phyloP scores from a whole-genome alignment of 345 rosid genomes.

The Eucalyptus erythrocorys region DNA sequence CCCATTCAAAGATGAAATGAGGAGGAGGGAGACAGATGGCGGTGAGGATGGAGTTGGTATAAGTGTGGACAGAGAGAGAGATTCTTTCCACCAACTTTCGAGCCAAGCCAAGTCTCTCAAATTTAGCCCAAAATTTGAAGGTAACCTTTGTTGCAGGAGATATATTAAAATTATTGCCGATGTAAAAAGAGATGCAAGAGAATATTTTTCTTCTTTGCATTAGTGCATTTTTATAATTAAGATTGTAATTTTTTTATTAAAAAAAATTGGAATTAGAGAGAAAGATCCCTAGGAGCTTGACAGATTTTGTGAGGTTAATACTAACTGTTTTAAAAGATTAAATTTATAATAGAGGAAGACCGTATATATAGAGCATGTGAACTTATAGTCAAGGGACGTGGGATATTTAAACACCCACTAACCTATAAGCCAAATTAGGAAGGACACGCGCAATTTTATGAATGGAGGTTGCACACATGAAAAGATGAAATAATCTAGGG shows the following conservation, averaged over 20 bases:
- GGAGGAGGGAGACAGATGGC: not conserved
- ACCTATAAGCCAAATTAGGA: not conserved
- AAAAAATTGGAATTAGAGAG: not conserved
- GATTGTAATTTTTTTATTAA: not conserved
- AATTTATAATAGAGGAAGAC: not conserved
- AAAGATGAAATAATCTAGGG: rapidly evolving
- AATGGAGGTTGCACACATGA: not conserved
- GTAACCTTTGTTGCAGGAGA: not conserved
- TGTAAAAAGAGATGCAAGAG: not conserved
- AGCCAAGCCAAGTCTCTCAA: not conserved
- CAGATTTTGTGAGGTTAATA: rapidly evolving
- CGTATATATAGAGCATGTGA: rapidly evolving
- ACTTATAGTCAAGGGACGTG: not conserved
- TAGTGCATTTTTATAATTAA: not conserved
- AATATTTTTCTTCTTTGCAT: not conserved
- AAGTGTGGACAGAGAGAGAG: not conserved
- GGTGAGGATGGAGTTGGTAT: not conserved
- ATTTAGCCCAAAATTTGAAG: not conserved
- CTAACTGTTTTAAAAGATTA: not conserved
- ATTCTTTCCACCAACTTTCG: not conserved
- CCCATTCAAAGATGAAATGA: not conserved
- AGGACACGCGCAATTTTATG: not conserved
- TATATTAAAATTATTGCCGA: not conserved
- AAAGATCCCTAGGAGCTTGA: rapidly evolving
- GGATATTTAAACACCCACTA: not conserved